Evolutionary conservation across 345 rosid genomes (phyloP), one percentile per base, ranked within the genome.

Genomic region (Eucalyptus paniculata): DNA sequence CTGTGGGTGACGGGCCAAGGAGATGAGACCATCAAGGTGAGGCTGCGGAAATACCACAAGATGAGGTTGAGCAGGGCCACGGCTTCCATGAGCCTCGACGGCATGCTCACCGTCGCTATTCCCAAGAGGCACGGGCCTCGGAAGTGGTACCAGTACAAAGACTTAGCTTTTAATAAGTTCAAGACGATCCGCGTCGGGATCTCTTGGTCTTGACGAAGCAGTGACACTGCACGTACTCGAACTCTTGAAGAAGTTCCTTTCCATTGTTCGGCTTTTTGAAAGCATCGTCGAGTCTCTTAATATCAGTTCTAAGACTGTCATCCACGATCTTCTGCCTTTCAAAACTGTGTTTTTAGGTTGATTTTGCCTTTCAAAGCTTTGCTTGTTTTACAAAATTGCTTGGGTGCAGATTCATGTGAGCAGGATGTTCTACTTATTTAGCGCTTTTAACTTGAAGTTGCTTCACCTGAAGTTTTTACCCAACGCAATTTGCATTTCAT

Each of bases 391-490:
- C 53, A 1, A 50, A 19, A 16, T 6, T 50, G 53, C 53, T 54
- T 1, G 60, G 53, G 1, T 16, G 53, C 53, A 1, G 1, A 50
- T 50, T 50, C 53, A 50, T 50, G 19, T 6, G 53, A 16, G 53
- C 19, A 50, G 19, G 53, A 16, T 50, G 53, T 50, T 50, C 19
- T 16, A 50, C 53, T 50, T 50, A 24, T 53, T 53, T 21, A 53
- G 10, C 58, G 19, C 58, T 19, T 19, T 53, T 19, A 53, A 21
- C 56, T 24, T 53, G 9, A 53, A 53, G 56, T 53, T 0, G 2
- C 56, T 53, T 1, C 23, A 2, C 56, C 0, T 0, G 23, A 53
- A 1, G 24, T 21, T 53, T 53, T 53, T 53, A 53, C 9, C 2
- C 0, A 53, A 53, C 1, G 0, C 2, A 19, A 53, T 53, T 53